phyloP scores from a whole-genome alignment of 1,284 basidiomycete species.

The Pseudozyma thailandica region DNA sequence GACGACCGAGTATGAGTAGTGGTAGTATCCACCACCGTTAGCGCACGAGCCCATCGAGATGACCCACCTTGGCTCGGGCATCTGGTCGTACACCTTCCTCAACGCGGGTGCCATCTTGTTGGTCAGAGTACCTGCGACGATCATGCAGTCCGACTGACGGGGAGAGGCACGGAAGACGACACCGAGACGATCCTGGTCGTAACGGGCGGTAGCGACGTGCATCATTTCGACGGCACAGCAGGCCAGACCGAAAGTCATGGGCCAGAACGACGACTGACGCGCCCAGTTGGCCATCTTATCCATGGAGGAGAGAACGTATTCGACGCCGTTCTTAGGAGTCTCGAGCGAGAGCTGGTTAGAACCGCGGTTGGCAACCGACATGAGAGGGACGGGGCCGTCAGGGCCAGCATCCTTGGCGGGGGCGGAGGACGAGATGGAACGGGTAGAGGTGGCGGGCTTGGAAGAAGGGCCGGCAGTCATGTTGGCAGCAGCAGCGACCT shows the following conservation, averaged over 20 bases:
- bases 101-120: constrained; percentile 96
- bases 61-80: constrained; percentile 77
- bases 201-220: constrained; percentile 97
- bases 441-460: constrained; percentile 14
- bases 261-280: constrained; percentile 98
- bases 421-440: constrained; percentile 41
- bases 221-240: constrained; percentile 94
- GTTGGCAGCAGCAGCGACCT: constrained; percentile 18
- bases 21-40: constrained; percentile 96
- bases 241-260: constrained; percentile 97
- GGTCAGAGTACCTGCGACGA: constrained; percentile 97
- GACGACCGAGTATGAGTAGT: constrained; percentile 96
- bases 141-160: constrained; percentile 98
- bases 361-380: constrained; percentile 58
- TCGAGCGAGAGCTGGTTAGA: constrained; percentile 75
- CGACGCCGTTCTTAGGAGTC: constrained; percentile 87
- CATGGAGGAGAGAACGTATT: constrained; percentile 94
- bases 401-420: constrained; percentile 30
- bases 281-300: constrained; percentile 99
- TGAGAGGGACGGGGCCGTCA: constrained; percentile 66
- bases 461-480: constrained; percentile 28
- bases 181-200: constrained; percentile 97
- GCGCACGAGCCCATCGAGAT: constrained; percentile 99
- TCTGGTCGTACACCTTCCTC: constrained; percentile 65
- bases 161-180: constrained; percentile 98